Conservation (phyloP, 306 rosid genomes). For the Malus fusca region DNA sequence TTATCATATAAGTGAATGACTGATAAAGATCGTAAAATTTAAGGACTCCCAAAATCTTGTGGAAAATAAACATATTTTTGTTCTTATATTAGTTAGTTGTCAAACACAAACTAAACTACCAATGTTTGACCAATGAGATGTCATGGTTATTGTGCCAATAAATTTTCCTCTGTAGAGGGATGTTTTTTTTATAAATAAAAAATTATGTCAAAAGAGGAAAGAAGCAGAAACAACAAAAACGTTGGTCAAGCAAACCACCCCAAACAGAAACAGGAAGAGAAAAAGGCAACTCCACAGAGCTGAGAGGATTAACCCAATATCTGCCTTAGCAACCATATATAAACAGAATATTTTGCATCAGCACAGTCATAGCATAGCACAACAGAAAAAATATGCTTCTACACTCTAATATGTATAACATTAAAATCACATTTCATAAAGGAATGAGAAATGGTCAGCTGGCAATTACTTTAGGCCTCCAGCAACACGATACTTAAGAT, state of each 20-base stretch:
- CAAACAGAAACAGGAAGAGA: neutral
- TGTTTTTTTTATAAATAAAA: neutral
- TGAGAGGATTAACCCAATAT: neutral
- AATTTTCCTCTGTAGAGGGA: neutral
- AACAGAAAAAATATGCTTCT: neutral
- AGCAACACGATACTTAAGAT: constrained; percentile 86
- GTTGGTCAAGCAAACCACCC: neutral
- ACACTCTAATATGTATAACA: neutral
- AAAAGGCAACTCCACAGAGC: neutral
- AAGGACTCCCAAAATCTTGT: neutral
- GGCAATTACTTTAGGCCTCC: constrained; percentile 48
- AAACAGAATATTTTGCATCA: neutral
- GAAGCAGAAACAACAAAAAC: too few relatives aligned
- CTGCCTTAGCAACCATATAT: neutral
- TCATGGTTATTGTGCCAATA: neutral
- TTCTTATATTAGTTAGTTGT: neutral
- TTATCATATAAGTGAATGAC: neutral
- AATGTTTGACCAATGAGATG: neutral
- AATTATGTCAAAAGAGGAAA: too few relatives aligned
- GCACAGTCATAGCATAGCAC: neutral
- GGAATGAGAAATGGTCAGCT: neutral
- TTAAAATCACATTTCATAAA: neutral
- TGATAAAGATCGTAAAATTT: neutral
- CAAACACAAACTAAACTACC: neutral
- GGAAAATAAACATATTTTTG: neutral